Evolutionary conservation across 495 filamentous ascomycete genomes (phyloP), one percentile per base, ranked within the genome.

Genomic region (Penicillium psychrofluorescens): DNA sequence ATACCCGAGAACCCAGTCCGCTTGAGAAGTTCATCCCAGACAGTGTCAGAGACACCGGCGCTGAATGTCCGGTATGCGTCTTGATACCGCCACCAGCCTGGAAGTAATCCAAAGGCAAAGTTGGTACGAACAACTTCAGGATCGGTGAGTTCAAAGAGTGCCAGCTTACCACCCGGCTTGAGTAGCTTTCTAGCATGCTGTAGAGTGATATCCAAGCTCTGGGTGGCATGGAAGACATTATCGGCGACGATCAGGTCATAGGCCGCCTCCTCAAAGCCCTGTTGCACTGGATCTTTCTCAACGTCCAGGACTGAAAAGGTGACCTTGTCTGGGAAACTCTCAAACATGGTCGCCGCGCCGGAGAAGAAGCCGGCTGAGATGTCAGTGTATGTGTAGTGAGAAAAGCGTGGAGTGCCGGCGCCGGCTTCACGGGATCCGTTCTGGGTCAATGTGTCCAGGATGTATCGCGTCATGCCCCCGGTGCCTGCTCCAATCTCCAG

Each of bases 401-500:
- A n/a, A n/a, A n/a, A n/a, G n/a, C n/a, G n/a, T n/a, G n/a, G n/a
- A n/a, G n/a, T n/a, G n/a, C n/a, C n/a, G n/a, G n/a, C n/a, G n/a
- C n/a, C n/a, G n/a, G n/a, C n/a, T n/a, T n/a, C n/a, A n/a, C n/a
- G n/a, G n/a, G n/a, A n/a, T n/a, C n/a, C n/a, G n/a, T n/a, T n/a
- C n/a, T n/a, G n/a, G n/a, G n/a, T n/a, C n/a, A n/a, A n/a, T n/a
- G n/a, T n/a, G 1, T 57, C 36, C 8, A 77, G 36, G 15, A 65
- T 49, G 6, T 42, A 43, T 2, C 49, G 52, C 4, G 75, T 76
- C 1, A 63, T 57, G 7, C 58, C 59, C 22, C 72, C 74, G 7
- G 69, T 76, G 3, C 70, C 72, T 0, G 69, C 68, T 9, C 76
- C 75, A 29, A 79, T 59, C 46, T 78, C 74, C 7, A 78, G 55